Evolutionary conservation across 164 flowering plant species (phyloP).

Genomic region (Nelumbo lutea): DNA sequence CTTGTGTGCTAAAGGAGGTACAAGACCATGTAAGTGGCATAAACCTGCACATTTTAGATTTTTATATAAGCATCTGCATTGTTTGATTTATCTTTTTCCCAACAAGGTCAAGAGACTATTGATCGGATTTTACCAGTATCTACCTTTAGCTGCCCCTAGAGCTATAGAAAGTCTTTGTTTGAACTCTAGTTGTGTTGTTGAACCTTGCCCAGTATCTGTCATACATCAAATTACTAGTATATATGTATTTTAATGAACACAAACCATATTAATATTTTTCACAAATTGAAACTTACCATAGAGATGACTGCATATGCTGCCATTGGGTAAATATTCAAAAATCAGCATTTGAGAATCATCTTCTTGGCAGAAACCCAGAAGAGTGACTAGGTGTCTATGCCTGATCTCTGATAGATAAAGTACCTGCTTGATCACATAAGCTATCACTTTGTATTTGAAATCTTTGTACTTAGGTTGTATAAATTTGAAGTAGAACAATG

Average conservation of each 20-base stretch:
- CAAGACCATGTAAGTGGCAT: slow-evolving; percentile 48
- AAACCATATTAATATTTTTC: not conserved
- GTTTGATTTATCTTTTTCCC: not conserved
- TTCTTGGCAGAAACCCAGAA: slow-evolving; percentile 68
- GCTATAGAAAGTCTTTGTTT: slow-evolving; percentile 68
- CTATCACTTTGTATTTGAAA: slow-evolving; percentile 6
- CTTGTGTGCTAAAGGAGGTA: slow-evolving; percentile 54
- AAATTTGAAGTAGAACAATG: not conserved
- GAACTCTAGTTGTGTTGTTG: slow-evolving; percentile 53
- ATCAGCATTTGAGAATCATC: slow-evolving; percentile 54
- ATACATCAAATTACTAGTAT: slow-evolving; percentile 1
- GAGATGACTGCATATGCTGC: slow-evolving; percentile 59
- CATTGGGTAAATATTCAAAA: slow-evolving; percentile 64
- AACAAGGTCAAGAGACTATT: not conserved
- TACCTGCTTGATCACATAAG: slow-evolving; percentile 36
- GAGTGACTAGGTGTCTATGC: slow-evolving; percentile 57
- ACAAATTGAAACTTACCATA: slow-evolving; percentile 40
- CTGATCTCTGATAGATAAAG: slow-evolving; percentile 36
- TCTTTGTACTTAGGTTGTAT: not conserved
- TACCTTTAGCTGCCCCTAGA: slow-evolving; percentile 74
- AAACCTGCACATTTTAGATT: slow-evolving; percentile 45
- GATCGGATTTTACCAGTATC: not conserved
- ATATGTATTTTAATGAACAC: slow-evolving; percentile 1
- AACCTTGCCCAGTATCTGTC: slow-evolving; percentile 35
- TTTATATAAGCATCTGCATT: not conserved